Evolutionary conservation across 441 rosid genomes (phyloP), one percentile per base, ranked within the genome.

Genomic region (Iberis amara): DNA sequence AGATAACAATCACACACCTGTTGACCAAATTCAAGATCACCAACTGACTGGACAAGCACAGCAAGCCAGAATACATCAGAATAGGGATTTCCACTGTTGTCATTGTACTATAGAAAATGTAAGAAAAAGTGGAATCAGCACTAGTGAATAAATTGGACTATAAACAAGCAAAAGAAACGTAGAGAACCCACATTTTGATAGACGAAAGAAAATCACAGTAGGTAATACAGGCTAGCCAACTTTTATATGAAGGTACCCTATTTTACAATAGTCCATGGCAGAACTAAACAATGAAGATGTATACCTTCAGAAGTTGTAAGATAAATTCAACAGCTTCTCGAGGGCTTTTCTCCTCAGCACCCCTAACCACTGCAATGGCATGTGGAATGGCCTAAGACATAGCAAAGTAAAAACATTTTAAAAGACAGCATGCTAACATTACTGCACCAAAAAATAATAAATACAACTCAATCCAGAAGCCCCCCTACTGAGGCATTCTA

Each of bases 31-130:
- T 89, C 96, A 68, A 92, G 91, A 68, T 86, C 86, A 65, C 97
- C 97, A 61, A 80, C 80, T 47, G 99, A 82, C 74, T 86, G 92
- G 41, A 92, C 87, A 52, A 92, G 76, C 48, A 83, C 82, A 73
- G 99, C 87, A 61, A 89, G 95, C 99, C 99, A 89, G 75, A 86
- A 89, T 24, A 85, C 96, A 62, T 94, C 97, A 11, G 99, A 94
- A 74, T 82, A 89, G 4, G 79, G 83, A 76, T 94, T 94, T 57
- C 95, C 99, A 45, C 76, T 81, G 69, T 89, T 94, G 68, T 94
- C 99, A 65, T 94, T 94, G 68, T 89, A 86, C 97, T 94, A 83
- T 65, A 71, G 21, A 13, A 56, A 56, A 51, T 54, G 68, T 5
- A 68, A 47, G 31, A 57, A 55, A 52, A 58, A 1, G 30, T 12